Evolutionary conservation across 2,329 filamentous ascomycete genomes (phyloP).

Genomic region (Monilinia fructicola): DNA sequence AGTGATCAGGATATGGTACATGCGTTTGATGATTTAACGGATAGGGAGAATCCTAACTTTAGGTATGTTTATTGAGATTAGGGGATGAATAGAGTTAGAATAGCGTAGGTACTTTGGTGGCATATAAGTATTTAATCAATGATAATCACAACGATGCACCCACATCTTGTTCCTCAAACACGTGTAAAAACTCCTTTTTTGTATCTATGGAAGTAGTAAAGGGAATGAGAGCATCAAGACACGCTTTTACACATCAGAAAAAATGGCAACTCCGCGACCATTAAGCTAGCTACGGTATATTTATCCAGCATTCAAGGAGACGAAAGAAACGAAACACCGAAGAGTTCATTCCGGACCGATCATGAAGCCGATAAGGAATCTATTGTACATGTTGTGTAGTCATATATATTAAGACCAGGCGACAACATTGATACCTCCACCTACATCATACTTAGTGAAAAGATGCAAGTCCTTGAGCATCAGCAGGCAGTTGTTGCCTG

Average conservation of each 20-base stretch:
- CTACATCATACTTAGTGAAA: slow-evolving; percentile 29
- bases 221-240: slow-evolving; percentile 1
- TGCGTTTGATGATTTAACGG: slow-evolving; percentile 40
- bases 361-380: slow-evolving; percentile 13
- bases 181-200: not conserved
- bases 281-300: slow-evolving; percentile 17
- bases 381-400: slow-evolving; percentile 7
- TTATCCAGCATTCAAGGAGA: slow-evolving; percentile 13
- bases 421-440: not conserved
- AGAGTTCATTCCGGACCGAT: not conserved
- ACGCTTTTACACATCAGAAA: not conserved
- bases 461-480: slow-evolving; percentile 36
- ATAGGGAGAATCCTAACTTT: slow-evolving; percentile 37
- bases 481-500: slow-evolving; percentile 31
- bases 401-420: slow-evolving; percentile 9
- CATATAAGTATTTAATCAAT: not conserved
- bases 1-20: slow-evolving; percentile 32
- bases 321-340: slow-evolving; percentile 12
- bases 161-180: not conserved
- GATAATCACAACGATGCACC: not conserved
- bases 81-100: not conserved
- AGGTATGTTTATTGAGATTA: slow-evolving; percentile 24
- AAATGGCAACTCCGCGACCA: not conserved
- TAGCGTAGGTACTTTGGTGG: not conserved
- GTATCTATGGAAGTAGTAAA: not conserved